Evolutionary conservation across 352 stramenopile genomes (phyloP).

Genomic region (Plasmopara viticola): DNA sequence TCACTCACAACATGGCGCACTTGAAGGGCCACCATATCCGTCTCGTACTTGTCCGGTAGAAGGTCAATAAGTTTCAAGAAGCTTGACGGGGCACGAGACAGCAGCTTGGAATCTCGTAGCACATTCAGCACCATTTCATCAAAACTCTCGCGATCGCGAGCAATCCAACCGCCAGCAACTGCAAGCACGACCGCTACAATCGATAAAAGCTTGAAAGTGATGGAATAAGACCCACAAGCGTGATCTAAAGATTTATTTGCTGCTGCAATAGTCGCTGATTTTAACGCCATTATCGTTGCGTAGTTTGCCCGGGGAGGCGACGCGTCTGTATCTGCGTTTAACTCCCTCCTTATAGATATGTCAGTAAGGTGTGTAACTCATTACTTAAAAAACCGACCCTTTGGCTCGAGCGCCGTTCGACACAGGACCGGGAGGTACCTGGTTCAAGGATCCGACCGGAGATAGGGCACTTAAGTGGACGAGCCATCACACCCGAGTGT

Average conservation of each 20-base stretch:
- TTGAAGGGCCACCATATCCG: slow-evolving; percentile 36
- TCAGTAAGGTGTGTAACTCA: too few relatives aligned
- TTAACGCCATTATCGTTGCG: background rate
- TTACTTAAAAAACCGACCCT: too few relatives aligned
- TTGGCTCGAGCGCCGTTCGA: too few relatives aligned
- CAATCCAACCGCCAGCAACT: slow-evolving; percentile 10
- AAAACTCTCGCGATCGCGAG: slow-evolving; percentile 8
- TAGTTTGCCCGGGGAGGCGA: too few relatives aligned
- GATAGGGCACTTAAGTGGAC: too few relatives aligned
- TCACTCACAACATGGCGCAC: slow-evolving; percentile 32
- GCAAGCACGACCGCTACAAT: slow-evolving; percentile 12
- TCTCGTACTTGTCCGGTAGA: slow-evolving; percentile 53
- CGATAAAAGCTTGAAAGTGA: slow-evolving; percentile 17
- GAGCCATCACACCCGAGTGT: too few relatives aligned
- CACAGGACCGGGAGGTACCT: too few relatives aligned
- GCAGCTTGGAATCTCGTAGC: slow-evolving; percentile 9
- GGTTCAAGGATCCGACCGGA: too few relatives aligned
- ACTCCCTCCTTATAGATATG: too few relatives aligned
- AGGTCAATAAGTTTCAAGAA: slow-evolving; percentile 6
- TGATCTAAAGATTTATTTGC: background rate
- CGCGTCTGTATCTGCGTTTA: too few relatives aligned
- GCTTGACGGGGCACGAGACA: slow-evolving; percentile 5
- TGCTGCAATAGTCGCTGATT: background rate
- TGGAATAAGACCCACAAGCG: background rate
- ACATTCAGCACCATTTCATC: slow-evolving; percentile 16